Percentiles rank a stretch among this genome's conserved stretches.
These are phyloP conservation scores for Chondrostereum purpureum DNA, from an alignment of 1,284 basidiomycete genomes.

Conservation along the genomic window DNA sequence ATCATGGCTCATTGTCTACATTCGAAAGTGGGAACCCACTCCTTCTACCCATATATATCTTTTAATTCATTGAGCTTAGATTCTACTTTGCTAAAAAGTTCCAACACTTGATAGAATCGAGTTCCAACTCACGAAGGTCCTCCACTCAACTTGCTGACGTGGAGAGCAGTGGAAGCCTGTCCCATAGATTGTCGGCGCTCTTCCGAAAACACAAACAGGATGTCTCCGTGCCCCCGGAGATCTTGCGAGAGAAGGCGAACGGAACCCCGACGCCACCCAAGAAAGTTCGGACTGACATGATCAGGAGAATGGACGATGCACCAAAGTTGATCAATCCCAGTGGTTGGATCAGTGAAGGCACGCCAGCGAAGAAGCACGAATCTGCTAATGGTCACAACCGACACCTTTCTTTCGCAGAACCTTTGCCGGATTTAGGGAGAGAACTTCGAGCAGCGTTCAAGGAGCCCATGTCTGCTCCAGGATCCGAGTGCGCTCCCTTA, in stretches of 20 bases:
- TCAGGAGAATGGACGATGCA: constrained; percentile 72
- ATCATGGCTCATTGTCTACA: constrained; percentile 68
- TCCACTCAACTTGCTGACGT: constrained; percentile 15
- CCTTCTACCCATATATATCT: not conserved
- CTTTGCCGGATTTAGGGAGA: not conserved
- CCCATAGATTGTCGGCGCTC: constrained; percentile 26
- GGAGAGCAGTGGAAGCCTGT: constrained; percentile 22
- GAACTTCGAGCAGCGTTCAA: constrained; percentile 7
- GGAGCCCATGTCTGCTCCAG: not conserved
- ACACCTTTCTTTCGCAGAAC: constrained; percentile 17
- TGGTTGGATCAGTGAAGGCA: constrained; percentile 57
- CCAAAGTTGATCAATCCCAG: constrained; percentile 82
- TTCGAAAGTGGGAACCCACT: constrained; percentile 43
- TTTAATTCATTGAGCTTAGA: constrained; percentile 28
- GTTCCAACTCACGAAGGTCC: constrained; percentile 33
- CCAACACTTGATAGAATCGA: constrained; percentile 58
- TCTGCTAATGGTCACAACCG: constrained; percentile 12
- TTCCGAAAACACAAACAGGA: constrained; percentile 20
- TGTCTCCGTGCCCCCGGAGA: constrained; percentile 14
- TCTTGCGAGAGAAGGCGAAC: constrained; percentile 4
- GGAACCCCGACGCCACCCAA: constrained; percentile 9
- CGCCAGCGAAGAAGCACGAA: constrained; percentile 17
- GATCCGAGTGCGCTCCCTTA: not conserved
- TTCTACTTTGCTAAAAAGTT: constrained; percentile 75
- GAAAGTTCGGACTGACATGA: constrained; percentile 75